Base-by-base conservation (phyloP, 805 yeast species). In the Cyberlindnera nakhonratchasimensis region DNA sequence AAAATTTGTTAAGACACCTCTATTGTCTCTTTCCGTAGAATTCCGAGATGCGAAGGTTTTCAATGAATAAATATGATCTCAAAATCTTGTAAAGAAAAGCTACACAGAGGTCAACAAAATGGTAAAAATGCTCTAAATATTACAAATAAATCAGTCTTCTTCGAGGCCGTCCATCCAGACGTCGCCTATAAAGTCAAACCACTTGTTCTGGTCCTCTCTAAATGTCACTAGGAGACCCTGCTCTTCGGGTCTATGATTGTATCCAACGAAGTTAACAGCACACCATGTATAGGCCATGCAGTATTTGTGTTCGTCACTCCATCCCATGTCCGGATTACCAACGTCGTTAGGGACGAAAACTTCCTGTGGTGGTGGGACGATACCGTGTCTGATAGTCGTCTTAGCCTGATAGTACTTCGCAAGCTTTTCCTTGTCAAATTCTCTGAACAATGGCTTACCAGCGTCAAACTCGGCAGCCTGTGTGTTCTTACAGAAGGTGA, bases 401-500 rank as follows among this genome's bases (percentile, higher is more conserved):
- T 67, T 66, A 4, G 55, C 43, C 34, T 52, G 48, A 45, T 65
- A 71, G 35, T 57, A 55, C 14, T 57, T 42, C 36, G 52, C 55
- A 48, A 70, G 53, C 16, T 52, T 52, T 6, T 53, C 56, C n/a
- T 54, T 45, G 12, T 54, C 54, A 24, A 60, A 46, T 17, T 51
- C 54, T 25, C 57, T 57, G 32, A 60, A 65, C 35, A 61, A 50
- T 30, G 70, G 71, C 22, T 63, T 55, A n/a, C 61, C 59, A 34
- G 50, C 66, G 44, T 76, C 72, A 13, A 50, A 46, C 14, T 45
- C 51, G 1, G 70, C 72, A 22, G 64, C 54, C 9, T 52, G 45
- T 3, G 47, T 39, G 25, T 71, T 64, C 50, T 77, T 76, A 61
- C 89, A 83, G 37, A 70, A 75, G 37, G 71, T 66, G 57, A 81